Conservation (phyloP, 1,284 basidiomycete genomes). For the Macrocybe sp. region DNA sequence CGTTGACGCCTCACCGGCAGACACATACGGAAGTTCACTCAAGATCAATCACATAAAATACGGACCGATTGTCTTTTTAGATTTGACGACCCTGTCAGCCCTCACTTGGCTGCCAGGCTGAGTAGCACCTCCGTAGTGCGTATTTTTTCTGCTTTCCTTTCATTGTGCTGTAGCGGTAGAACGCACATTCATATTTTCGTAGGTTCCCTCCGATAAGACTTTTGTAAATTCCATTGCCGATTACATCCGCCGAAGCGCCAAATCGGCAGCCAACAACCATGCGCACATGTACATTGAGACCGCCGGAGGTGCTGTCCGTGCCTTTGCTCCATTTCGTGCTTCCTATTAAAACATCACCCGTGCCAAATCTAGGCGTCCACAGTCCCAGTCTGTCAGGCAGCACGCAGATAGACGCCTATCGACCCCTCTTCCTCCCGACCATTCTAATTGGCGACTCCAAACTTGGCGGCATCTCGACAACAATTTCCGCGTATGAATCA, state of each 20-base stretch:
- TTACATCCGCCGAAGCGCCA: conserved; percentile 54
- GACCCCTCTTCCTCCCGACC: conserved; percentile 83
- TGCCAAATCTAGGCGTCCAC: conserved; percentile 69
- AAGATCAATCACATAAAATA: conserved; percentile 35
- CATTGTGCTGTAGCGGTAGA: background rate
- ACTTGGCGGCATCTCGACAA: conserved; percentile 94
- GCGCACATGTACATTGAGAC: conserved; percentile 88
- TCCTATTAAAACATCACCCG: background rate
- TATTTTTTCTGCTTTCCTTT: background rate
- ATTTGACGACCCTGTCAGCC: conserved; percentile 88
- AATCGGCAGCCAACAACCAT: conserved; percentile 13
- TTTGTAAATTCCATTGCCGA: conserved; percentile 66
- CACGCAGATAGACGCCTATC: conserved; percentile 82
- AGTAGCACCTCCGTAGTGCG: conserved; percentile 26
- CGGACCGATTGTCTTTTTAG: conserved; percentile 74
- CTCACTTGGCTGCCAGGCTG: conserved; percentile 81
- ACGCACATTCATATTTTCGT: background rate
- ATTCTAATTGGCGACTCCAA: conserved; percentile 85
- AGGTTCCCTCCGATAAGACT: conserved; percentile 58
- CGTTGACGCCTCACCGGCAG: conserved; percentile 33
- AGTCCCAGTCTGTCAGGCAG: conserved; percentile 86
- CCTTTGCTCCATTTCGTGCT: background rate
- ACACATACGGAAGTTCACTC: conserved; percentile 63
- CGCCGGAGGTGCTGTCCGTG: conserved; percentile 70
- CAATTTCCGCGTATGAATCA: conserved; percentile 91